A percentile compares a stretch with the other conserved stretches of the same genome.
phyloP scores from a whole-genome alignment of 257 asterid species.

The Avicennia marina region DNA sequence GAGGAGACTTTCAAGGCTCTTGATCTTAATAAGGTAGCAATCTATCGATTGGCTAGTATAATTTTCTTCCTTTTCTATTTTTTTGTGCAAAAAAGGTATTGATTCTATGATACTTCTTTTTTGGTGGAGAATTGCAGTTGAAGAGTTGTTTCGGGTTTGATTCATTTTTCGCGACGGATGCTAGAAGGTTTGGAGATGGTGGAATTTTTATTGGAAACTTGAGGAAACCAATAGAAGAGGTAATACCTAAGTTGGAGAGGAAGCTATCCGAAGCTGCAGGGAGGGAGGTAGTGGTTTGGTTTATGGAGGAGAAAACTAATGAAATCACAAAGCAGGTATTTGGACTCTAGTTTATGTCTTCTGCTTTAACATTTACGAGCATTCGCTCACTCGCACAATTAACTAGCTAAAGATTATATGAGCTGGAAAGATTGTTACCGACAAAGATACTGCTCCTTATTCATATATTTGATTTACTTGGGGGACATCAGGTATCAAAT shows the following conservation, averaged over 20 bases:
- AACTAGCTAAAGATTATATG: too few relatives aligned
- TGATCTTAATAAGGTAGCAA: conserved; percentile 80
- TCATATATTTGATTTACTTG: too few relatives aligned
- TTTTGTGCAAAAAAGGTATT: too few relatives aligned
- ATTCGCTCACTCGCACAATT: too few relatives aligned
- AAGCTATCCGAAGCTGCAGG: conserved; percentile 88
- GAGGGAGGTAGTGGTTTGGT: conserved; percentile 85
- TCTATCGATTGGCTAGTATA: too few relatives aligned
- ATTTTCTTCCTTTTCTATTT: too few relatives aligned
- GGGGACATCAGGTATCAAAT: too few relatives aligned
- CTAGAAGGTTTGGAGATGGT: conserved; percentile 91
- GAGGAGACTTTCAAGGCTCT: conserved; percentile 84
- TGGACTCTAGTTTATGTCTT: not conserved
- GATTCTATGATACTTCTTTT: not conserved
- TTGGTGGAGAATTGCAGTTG: conserved; percentile 48
- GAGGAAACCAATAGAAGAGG: conserved; percentile 83
- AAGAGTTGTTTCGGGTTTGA: conserved; percentile 84
- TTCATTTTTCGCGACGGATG: conserved; percentile 83
- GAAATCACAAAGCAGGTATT: conserved; percentile 81
- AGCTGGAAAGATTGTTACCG: too few relatives aligned
- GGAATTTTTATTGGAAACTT: conserved; percentile 84
- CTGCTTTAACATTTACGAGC: not conserved
- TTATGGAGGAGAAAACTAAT: conserved; percentile 77
- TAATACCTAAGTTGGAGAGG: conserved; percentile 77
- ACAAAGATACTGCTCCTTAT: too few relatives aligned